These are phyloP conservation scores for Plantago ovata DNA, from an alignment of 257 asterid genomes.

Conservation along the genomic window DNA sequence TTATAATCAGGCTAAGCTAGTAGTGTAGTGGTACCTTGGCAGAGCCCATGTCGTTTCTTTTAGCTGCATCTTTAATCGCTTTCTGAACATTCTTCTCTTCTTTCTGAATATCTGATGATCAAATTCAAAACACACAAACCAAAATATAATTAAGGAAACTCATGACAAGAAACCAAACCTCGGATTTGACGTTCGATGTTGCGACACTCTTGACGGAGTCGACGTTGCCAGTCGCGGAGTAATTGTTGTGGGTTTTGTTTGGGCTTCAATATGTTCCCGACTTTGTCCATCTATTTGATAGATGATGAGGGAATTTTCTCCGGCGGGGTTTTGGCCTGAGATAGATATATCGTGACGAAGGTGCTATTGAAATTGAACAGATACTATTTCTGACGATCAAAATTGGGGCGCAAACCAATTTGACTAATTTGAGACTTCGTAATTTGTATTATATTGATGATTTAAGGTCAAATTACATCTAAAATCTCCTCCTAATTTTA, in stretches of 20 bases:
- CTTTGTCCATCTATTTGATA: constrained; percentile 90
- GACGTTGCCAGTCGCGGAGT: constrained; percentile 94
- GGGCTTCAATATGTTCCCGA: constrained; percentile 70
- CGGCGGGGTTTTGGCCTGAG: too few species aligned
- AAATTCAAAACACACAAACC: background rate
- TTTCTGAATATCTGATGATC: constrained; percentile 74
- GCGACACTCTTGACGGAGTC: constrained; percentile 91
- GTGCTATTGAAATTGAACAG: too few species aligned
- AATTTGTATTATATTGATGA: too few species aligned
- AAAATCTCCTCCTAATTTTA: too few species aligned
- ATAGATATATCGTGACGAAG: too few species aligned
- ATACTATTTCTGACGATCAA: too few species aligned
- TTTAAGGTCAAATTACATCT: too few species aligned
- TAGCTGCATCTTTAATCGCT: constrained; percentile 94
- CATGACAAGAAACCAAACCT: constrained; percentile 32
- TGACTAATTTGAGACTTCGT: too few species aligned
- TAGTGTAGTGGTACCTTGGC: constrained; percentile 58
- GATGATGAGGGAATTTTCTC: too few species aligned
- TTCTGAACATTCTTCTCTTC: constrained; percentile 94
- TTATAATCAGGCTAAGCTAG: too few species aligned
- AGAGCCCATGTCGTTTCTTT: constrained; percentile 91
- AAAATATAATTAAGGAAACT: background rate
- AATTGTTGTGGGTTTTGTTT: constrained; percentile 85
- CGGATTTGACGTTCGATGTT: constrained; percentile 91
- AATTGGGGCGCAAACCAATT: too few species aligned